Percentiles rank a stretch among this genome's conserved stretches.
These are phyloP conservation scores for Entomortierella parvispora DNA, from an alignment of 192 early-diverging fungal species.

Conservation along the genomic window DNA sequence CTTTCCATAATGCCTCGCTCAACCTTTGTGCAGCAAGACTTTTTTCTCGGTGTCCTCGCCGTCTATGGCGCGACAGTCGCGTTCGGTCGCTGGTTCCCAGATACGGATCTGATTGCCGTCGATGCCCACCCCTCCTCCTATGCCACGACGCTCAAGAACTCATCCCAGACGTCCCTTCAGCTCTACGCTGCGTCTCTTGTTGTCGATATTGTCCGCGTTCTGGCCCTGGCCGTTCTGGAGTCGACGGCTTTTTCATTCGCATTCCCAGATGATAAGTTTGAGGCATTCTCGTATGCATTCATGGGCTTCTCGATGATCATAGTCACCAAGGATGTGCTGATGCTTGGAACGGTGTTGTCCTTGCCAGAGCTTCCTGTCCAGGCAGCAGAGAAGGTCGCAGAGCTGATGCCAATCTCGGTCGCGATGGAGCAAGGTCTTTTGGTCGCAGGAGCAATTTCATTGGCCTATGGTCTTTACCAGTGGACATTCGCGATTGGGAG, in stretches of 20 bases:
- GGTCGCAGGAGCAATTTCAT: conserved; percentile 4
- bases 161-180: neutral
- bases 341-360: conserved; percentile 20
- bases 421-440: conserved; percentile 23
- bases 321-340: conserved; percentile 35
- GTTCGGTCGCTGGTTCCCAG: conserved; percentile 8
- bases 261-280: conserved; percentile 1
- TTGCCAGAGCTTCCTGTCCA: conserved; percentile 19
- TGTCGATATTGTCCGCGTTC: conserved; percentile 8
- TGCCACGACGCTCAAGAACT: neutral
- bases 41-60: conserved; percentile 6
- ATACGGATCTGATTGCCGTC: conserved; percentile 11
- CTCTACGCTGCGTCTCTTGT: conserved; percentile 2
- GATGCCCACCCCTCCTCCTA: conserved; percentile 12
- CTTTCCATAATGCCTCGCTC: conserved; percentile 3
- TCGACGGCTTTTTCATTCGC: conserved; percentile 18
- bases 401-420: conserved; percentile 31
- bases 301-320: conserved; percentile 1
- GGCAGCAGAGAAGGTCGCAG: conserved; percentile 30
- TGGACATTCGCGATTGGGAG: conserved; percentile 51
- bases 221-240: conserved; percentile 1
- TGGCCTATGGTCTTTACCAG: conserved; percentile 36
- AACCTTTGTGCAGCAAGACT: neutral
- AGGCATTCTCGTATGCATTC: conserved; percentile 10
- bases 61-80: conserved; percentile 11